Evolutionary conservation across 768 basidiomycete genomes (phyloP), one percentile per base, ranked within the genome.

Genomic region (Lactifluus echinatus): DNA sequence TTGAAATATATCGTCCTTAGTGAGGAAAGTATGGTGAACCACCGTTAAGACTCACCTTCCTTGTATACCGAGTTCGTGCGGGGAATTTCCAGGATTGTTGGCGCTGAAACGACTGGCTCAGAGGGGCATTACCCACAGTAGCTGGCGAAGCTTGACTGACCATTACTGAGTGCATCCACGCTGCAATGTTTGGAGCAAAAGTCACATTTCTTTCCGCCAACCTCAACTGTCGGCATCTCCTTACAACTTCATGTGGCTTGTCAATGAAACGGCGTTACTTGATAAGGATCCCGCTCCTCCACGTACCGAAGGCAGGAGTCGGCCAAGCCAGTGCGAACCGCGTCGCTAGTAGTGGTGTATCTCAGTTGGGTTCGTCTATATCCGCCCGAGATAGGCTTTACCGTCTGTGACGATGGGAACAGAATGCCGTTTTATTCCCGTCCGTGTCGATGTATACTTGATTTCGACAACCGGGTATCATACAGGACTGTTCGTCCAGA

Each of bases 171-270:
- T 1, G 59, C 60, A 26, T 50, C 34, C 7, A 51, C 37, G 15
- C 56, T 54, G 39, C 67, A 67, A 10, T 15, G 52, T 31, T 43
- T 59, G 8, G 67, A 67, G 37, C 67, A 67, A 33, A 67, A 67
- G 36, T 67, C 66, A 37, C 63, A 64, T 39, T 47, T 36, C 19
- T 57, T 57, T n/a, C 59, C 60, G 17, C 64, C 60, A 12, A 67
- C 31, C 6, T 49, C 29, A 31, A 53, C 50, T 17, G 64, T 63
- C 6, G 67, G 66, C 47, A 44, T 53, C 44, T 55, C 28, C 24
- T 21, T 40, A 19, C 66, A 67, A 11, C 66, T 67, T 49, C 15
- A 29, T 12, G 24, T 36, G 19, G 43, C 19, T 3, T 33, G 12
- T 33, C 14, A 26, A 48, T 36, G 40, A 21, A 21, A 24, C 21